phyloP scores from a whole-genome alignment of 2,329 filamentous ascomycete genomes.

The Lecanicillium sp. region DNA sequence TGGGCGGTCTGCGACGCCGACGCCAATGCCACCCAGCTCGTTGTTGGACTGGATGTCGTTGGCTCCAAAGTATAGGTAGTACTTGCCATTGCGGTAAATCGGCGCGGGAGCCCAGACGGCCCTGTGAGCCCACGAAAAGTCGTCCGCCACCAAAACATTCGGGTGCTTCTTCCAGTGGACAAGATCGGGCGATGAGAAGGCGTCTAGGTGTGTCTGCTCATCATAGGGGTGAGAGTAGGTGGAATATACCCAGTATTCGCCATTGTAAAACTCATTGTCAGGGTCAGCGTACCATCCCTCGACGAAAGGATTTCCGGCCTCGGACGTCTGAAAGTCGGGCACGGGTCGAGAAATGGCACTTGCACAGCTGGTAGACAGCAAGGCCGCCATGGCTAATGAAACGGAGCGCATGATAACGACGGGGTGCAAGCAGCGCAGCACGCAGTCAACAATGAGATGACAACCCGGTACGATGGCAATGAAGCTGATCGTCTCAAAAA shows the following conservation, averaged over 20 bases:
- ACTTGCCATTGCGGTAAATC: constrained; percentile 32
- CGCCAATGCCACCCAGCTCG: constrained; percentile 31
- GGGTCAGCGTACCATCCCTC: constrained; percentile 44
- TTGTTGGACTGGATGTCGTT: constrained; percentile 33
- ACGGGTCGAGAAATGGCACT: not conserved
- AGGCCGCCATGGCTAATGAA: not conserved
- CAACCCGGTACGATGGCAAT: no score
- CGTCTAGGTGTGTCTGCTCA: constrained; percentile 40
- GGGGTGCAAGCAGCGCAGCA: not conserved
- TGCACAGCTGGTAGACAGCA: not conserved
- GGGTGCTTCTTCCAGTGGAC: constrained; percentile 40
- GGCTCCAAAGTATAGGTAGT: constrained; percentile 43
- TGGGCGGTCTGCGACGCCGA: constrained; percentile 24
- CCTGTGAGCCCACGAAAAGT: constrained; percentile 32
- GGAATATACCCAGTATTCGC: constrained; percentile 39
- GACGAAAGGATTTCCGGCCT: constrained; percentile 39
- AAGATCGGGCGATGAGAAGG: constrained; percentile 41
- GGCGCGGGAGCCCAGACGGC: constrained; percentile 42
- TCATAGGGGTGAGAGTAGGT: constrained; percentile 36
- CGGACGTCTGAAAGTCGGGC: constrained; percentile 29
- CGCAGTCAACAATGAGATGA: no score
- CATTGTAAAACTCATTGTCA: constrained; percentile 37
- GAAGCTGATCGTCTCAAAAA: no score
- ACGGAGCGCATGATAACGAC: constrained; percentile 1
- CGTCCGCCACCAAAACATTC: constrained; percentile 27